Conservation (phyloP, 148 eudicot genomes). For the Arctostaphylos glauca region DNA sequence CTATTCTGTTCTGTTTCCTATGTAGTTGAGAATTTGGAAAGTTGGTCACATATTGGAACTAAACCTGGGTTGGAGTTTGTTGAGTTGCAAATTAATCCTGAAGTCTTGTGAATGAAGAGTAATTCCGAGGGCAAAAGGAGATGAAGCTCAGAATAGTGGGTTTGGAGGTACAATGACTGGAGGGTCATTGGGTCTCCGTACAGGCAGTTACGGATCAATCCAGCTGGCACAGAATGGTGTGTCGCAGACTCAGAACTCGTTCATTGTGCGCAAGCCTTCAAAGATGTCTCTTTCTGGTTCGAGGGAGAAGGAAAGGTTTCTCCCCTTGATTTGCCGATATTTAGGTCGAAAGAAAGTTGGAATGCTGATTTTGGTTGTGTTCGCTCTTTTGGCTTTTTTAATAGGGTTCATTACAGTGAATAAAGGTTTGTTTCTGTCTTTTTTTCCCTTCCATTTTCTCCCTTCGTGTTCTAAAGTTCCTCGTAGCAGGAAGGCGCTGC, state of each 20-base stretch:
- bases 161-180: conserved; percentile 78
- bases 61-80: neutral
- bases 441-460: neutral
- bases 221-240: conserved; percentile 59
- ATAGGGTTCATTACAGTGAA: conserved; percentile 49
- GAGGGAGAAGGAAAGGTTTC: conserved; percentile 76
- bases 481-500: neutral
- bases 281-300: conserved; percentile 50
- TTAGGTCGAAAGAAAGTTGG: conserved; percentile 60
- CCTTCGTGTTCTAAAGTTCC: neutral
- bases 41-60: neutral
- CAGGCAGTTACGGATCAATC: conserved; percentile 71
- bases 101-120: conserved; percentile 32
- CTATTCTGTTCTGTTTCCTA: neutral
- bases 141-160: conserved; percentile 52
- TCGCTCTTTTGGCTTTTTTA: conserved; percentile 59
- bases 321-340: conserved; percentile 43
- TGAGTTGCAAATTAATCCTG: neutral
- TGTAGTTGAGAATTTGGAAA: neutral
- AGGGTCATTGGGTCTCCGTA: conserved; percentile 70
- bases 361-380: conserved; percentile 64
- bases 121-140: conserved; percentile 35
- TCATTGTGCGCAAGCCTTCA: conserved; percentile 51
- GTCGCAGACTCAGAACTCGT: conserved; percentile 48
- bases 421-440: conserved; percentile 50